Base-by-base conservation (phyloP, 768 basidiomycete species). In the Lactarius evosmus region DNA sequence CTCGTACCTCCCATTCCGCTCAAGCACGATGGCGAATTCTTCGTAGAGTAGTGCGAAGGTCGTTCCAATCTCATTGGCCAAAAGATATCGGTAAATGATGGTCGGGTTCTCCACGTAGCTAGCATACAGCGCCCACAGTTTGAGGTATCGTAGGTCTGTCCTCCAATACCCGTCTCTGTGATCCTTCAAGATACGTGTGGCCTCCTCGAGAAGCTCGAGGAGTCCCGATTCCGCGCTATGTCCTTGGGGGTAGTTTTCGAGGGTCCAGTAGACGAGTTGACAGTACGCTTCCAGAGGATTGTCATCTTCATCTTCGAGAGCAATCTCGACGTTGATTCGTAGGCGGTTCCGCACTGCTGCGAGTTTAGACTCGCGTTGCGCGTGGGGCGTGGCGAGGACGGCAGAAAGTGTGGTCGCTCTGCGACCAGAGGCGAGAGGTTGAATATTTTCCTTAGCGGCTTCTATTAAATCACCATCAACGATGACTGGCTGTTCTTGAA, bases 171-270 rank as follows among this genome's bases (percentile, higher is more conserved):
- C 86, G 30, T 80, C 86, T 58, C 87, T 80, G 69, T 92, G 79
- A 69, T 88, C 86, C 69, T 93, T 87, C 71, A 98, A 81, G 8
- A 87, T 82, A 34, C 95, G 79, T 1, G 97, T 97, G 17, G 93
- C 91, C 71, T 93, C 91, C 72, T 99, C 97, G 7, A 99, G 76
- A 3, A 98, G 79, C 63, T 96, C 95, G 19, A 98, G 78, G n/a
- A 98, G 81, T 34, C 93, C 91, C 14, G 91, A 93, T 72, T 94
- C 89, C 1, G 88, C 88, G 56, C 88, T 91, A 61, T 91, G 88
- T 5, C 95, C 95, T 64, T 97, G 89, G 0, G 96, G 95, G 72
- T 98, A 96, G 74, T 93, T 94, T 73, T 96, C 93, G 49, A 95
- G 77, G 0, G 91, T 95, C 91, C 95, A 98, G 56, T 89, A 83